A percentile compares a stretch with the other conserved stretches of the same genome.
Conservation (phyloP, 805 yeast species). For the Saccharomycopsis sp. region DNA sequence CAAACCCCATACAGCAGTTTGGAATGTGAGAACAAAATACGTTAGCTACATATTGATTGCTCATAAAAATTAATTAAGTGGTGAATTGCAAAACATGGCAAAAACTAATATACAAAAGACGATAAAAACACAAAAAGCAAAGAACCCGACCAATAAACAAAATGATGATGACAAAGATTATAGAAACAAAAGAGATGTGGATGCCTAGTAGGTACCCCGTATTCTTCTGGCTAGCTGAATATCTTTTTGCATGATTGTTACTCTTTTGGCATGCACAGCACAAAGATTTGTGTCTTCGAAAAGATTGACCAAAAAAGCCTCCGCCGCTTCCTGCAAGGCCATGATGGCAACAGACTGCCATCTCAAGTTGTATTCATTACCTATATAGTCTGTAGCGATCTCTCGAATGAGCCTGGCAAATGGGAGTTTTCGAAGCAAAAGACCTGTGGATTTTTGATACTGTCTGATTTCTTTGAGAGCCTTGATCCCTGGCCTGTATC, state of each 20-base stretch:
- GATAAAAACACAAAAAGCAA: not conserved
- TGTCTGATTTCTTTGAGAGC: constrained; percentile 64
- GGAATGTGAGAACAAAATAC: no score
- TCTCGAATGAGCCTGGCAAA: constrained; percentile 73
- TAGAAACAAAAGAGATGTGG: not conserved
- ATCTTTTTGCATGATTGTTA: constrained; percentile 82
- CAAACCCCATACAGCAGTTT: no score
- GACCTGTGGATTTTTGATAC: constrained; percentile 61
- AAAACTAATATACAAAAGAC: constrained; percentile 5
- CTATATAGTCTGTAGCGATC: constrained; percentile 49
- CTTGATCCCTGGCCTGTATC: constrained; percentile 55
- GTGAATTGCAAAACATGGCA: no score
- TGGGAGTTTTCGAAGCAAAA: constrained; percentile 64
- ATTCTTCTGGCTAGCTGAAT: constrained; percentile 74
- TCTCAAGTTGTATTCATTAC: constrained; percentile 49
- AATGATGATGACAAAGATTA: not conserved
- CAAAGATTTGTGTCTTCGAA: constrained; percentile 72
- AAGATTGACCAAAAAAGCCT: constrained; percentile 65
- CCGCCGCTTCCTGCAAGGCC: constrained; percentile 78
- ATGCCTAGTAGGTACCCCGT: constrained; percentile 41
- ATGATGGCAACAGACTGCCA: constrained; percentile 77
- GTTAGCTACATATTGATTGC: no score
- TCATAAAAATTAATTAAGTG: no score
- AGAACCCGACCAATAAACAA: not conserved
- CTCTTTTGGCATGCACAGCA: constrained; percentile 75